A percentile compares a stretch with the other conserved stretches of the same genome.
These are phyloP conservation scores for Penicillium canescens DNA, from an alignment of 495 filamentous ascomycete genomes.

Conservation along the genomic window DNA sequence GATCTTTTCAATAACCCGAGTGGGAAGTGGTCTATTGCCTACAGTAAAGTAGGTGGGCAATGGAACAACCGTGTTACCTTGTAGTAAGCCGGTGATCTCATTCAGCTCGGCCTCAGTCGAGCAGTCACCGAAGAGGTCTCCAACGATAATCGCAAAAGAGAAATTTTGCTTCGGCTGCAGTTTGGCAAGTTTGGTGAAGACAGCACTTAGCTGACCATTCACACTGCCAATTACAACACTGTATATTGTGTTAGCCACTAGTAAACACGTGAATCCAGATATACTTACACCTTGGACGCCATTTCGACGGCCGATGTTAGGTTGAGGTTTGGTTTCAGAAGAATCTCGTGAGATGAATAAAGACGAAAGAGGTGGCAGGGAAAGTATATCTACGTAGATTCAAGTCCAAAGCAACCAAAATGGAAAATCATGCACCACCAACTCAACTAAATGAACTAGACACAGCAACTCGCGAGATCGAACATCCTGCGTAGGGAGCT, in stretches of 20 bases:
- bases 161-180: conserved; percentile 85
- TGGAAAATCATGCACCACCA: background rate
- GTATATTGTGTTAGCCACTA: conserved; percentile 8
- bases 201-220: conserved; percentile 68
- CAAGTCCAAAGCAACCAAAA: background rate
- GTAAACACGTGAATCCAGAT: background rate
- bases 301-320: conserved; percentile 14
- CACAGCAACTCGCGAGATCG: background rate
- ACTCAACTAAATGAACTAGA: conserved; percentile 14
- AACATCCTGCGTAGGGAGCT: conserved; percentile 27
- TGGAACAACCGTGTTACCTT: conserved; percentile 68
- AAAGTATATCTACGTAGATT: no score
- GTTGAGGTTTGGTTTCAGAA: background rate
- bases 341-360: background rate
- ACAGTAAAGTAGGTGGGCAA: conserved; percentile 87
- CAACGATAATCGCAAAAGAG: conserved; percentile 77
- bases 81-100: conserved; percentile 63
- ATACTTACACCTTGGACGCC: conserved; percentile 69
- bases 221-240: conserved; percentile 82
- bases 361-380: background rate
- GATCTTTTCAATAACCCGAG: conserved; percentile 66
- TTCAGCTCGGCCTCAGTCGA: conserved; percentile 51
- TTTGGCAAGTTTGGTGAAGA: conserved; percentile 75
- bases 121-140: conserved; percentile 70
- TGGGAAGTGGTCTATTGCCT: conserved; percentile 67